Evolutionary conservation across 1,284 basidiomycete species (phyloP).

Genomic region (Pisolithus thermaeus): DNA sequence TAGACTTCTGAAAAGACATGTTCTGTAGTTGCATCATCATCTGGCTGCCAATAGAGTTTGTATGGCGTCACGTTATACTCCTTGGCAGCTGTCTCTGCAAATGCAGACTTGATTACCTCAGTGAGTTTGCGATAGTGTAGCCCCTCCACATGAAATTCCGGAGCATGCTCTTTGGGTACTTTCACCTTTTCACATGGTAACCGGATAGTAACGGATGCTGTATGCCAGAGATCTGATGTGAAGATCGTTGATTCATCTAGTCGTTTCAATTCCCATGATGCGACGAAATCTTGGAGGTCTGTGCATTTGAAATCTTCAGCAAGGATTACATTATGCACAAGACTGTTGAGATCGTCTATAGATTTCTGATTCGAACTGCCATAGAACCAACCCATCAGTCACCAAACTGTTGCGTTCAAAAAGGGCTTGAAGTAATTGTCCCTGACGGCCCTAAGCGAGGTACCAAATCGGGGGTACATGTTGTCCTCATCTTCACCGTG

Average conservation of each 20-base stretch:
- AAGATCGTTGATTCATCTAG: conserved; percentile 9
- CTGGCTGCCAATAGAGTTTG: conserved; percentile 17
- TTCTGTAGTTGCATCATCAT: conserved; percentile 4
- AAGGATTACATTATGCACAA: conserved; percentile 27
- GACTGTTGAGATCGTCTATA: conserved; percentile 19
- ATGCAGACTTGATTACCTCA: conserved; percentile 13
- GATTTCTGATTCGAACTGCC: conserved; percentile 21
- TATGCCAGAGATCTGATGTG: conserved; percentile 20
- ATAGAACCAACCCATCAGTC: conserved; percentile 29
- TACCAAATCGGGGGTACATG: neutral
- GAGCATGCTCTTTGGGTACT: neutral
- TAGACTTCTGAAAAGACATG: conserved; percentile 30
- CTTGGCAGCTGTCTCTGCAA: conserved; percentile 7
- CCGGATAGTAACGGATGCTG: conserved; percentile 15
- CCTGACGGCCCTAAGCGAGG: neutral
- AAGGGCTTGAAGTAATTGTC: conserved; percentile 22
- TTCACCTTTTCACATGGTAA: conserved; percentile 15
- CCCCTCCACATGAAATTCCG: conserved; percentile 8
- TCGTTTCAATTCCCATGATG: conserved; percentile 4
- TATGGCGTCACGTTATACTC: conserved; percentile 21
- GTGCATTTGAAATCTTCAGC: conserved; percentile 16
- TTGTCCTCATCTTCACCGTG: neutral
- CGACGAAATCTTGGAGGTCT: conserved; percentile 16
- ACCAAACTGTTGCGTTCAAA: conserved; percentile 19
- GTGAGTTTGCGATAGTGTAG: conserved; percentile 13